Base-by-base conservation (phyloP, 805 yeast genomes). In the Wickerhamomyces strasburgensis region DNA sequence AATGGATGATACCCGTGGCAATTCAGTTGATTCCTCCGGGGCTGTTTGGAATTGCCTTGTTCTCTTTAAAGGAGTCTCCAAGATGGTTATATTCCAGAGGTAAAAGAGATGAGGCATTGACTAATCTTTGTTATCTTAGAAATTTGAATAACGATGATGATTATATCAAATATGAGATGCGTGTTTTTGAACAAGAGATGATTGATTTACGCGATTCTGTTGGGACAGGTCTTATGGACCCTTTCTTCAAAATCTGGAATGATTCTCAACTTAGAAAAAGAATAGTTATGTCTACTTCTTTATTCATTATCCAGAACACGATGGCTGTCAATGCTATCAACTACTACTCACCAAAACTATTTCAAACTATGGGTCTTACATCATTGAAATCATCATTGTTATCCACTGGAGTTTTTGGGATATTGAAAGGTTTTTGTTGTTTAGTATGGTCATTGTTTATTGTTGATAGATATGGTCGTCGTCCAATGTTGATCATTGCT, bases 321-420 rank as follows among this genome's bases (percentile, higher is more conserved):
- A 64, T 64, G 38, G 76, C 75, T 27, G 67, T 73, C 47, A 64
- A 70, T 44, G 73, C 75, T 27, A 59, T 72, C 37, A 70, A 66
- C 27, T 73, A 73, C 49, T 74, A 73, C 49, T 70, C 77, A 10
- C 75, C 74, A n/a, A 62, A 68, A 3, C 61, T 73, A 29, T 71
- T 73, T 49, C 56, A 65, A 43, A 61, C 74, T 3, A 60, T 73
- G 34, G 79, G 80, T 14, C 60, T 73, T 8, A 55, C 56, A 25
- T 71, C 73, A 2, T 46, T 66, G 5, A 57, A 62, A 30, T 65
- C 75, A 0, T 65, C 65, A 5, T 58, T 73, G 26, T 61, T 70
- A 19, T 70, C 78, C 1, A 72, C 77, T 8, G 78, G 78, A 35
- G 54, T 73, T 33, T 72, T 71, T 49, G 79, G 79, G 15, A 57